Evolutionary conservation across 1,139 yeast species (phyloP), one percentile per base, ranked within the genome.

Genomic region (Pichia sp.): DNA sequence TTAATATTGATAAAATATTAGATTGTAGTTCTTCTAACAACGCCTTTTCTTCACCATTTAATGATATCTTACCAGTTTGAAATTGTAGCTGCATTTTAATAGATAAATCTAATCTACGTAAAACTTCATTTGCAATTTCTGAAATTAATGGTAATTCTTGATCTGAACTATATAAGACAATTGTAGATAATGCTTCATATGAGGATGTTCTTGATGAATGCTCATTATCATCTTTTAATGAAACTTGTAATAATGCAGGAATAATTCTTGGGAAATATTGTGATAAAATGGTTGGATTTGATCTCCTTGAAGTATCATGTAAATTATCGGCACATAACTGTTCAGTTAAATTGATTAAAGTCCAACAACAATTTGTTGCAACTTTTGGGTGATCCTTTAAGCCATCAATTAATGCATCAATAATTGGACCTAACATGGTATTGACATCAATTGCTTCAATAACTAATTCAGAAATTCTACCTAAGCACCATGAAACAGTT

Each of bases 401-500:
- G 16, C 98, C 98, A 40, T 73, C 66, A 40, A 83, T 68, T 53
- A 92, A 75, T 0, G 96, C 94, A 49, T 77, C 74, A 52, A 92
- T 70, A 47, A 92, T 79, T 42, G 72, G 72, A 34, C 89, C 85
- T 56, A 92, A 73, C 62, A 83, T 84, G 7, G 69, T 68, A 46
- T 77, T 73, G 27, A 78, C 65, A 58, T 84, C 85, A 54, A 90
- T 81, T 7, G 95, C 90, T 51, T 79, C 86, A 54, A 87, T 77
- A 42, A 84, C 92, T 53, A 84, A 70, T 62, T 92, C 97, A 13
- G 97, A 95, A 59, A 92, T 87, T 68, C 97, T 80, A 51, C 98
- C 98, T 53, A 92, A 74, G 69, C 97, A 92, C 98, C 98, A 92
- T 9, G 97, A 95, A 41, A 90, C 96, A 0, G 98, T 90, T 64